Percentiles rank a stretch among this genome's conserved stretches.
Conservation (phyloP, 768 basidiomycete species). For the Multifurca ochricompacta region DNA sequence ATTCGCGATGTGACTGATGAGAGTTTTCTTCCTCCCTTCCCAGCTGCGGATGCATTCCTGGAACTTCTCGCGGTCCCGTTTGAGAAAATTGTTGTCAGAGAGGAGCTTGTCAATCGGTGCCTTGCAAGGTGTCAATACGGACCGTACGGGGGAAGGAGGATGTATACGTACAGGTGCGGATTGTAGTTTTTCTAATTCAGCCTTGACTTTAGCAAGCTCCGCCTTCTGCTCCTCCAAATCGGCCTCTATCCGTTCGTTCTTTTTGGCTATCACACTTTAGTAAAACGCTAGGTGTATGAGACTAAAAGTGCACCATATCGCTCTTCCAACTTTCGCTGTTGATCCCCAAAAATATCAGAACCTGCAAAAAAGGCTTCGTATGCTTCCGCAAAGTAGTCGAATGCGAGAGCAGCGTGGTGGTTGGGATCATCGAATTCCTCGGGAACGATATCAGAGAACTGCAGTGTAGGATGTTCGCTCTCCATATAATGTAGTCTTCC, state of each 20-base stretch:
- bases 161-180: constrained; percentile 50
- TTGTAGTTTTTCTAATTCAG: constrained; percentile 50
- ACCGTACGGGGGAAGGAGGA: background rate
- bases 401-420: constrained; percentile 72
- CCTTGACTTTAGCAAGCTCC: constrained; percentile 38
- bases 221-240: constrained; percentile 55
- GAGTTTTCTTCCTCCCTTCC: constrained; percentile 59
- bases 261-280: constrained; percentile 41
- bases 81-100: constrained; percentile 54
- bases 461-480: constrained; percentile 61
- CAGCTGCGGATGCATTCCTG: constrained; percentile 65
- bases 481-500: constrained; percentile 40
- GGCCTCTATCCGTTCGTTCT: constrained; percentile 57
- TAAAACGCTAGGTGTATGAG: background rate
- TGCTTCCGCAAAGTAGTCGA: constrained; percentile 60
- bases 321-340: constrained; percentile 61
- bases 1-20: constrained; percentile 56
- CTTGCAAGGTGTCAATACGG: constrained; percentile 15
- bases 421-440: constrained; percentile 70
- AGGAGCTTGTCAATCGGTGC: constrained; percentile 56
- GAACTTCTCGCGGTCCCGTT: constrained; percentile 71
- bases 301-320: constrained; percentile 54
- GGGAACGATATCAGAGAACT: constrained; percentile 50
- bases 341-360: constrained; percentile 60
- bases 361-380: constrained; percentile 63